Evolutionary conservation across 176 grass and related monocot genomes (phyloP), one percentile per base, ranked within the genome.

Genomic region (Areca catechu): DNA sequence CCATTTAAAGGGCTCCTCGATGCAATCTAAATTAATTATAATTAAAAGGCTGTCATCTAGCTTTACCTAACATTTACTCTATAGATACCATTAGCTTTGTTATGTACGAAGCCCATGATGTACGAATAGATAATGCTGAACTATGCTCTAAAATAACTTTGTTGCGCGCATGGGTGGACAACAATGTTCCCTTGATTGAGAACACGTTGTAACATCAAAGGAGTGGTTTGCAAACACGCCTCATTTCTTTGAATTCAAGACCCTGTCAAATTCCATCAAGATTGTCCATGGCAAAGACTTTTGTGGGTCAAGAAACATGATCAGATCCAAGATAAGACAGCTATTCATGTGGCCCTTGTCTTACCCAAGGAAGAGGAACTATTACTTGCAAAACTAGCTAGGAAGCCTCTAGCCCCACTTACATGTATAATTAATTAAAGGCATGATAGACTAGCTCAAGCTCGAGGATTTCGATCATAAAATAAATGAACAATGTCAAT

Each of bases 51-150:
- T 20, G 12, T 19, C 20, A 21, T 21, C 3, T 54, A 54, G 52
- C 52, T 54, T 54, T 54, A 54, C 52, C 52, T 54, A 54, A 54
- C 52, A 20, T 19, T 54, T 12, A 25, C 16, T 54, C n/a, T 54
- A 21, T 20, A 19, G 17, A 20, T 12, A 7, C 2, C 20, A 54
- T 54, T 43, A 20, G 17, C 52, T 10, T 54, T 54, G n/a, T 7
- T n/a, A 21, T 54, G 52, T 54, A 54, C 16, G 19, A 54, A 43
- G 2, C 20, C 20, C 1, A 9, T 9, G 3, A 21, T 20, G 18
- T 54, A 20, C 52, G 21, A 1, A 20, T 54, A 19, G 18, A 54
- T 54, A 7, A 21, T 20, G 20, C 7, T 5, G 12, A 19, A 20
- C 52, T 20, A 21, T 19, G 19, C 52, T 20, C 5, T 54, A 54